Base-by-base conservation (phyloP, 257 asterid species). In the Capsicum pubescens region DNA sequence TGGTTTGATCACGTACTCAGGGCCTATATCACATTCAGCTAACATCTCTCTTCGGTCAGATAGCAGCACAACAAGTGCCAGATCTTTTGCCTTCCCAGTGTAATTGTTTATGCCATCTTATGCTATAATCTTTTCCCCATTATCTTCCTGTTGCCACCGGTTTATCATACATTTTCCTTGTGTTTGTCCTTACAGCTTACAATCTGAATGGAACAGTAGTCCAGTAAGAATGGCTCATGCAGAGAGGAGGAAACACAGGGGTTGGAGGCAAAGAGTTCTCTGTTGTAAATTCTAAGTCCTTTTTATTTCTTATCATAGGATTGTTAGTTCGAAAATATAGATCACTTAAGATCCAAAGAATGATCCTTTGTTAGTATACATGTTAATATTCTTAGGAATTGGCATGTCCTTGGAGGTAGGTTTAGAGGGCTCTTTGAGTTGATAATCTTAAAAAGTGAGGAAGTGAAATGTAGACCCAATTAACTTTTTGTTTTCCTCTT, bases 201-300 rank as follows among this genome's bases (percentile, higher is more conserved):
- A 91, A 68, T 61, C 91, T 6, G 98, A 97, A 86, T 97, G 98
- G 98, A 92, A 90, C 84, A 92, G 98, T 91, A 97, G 98, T 82
- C 99, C 98, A 3, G 98, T 91, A 19, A 88, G 97, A 84, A 97
- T 97, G 98, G 91, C 84, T 10, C 89, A 92, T 85, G 94, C 97
- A 2, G 97, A 94, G 36, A 66, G 92, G 86, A 90, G 91, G 82
- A 94, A 91, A 82, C 94, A 90, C 59, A 88, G 84, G 87, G 89
- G 95, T 17, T 95, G 98, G 98, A 91, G 88, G 86, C 91, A 91
- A 66, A 93, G 97, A 52, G 85, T 97, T 80, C 92, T 93, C 71
- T 97, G 99, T 93, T 97, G 97, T 92, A 93, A 91, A 93, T 93
- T 93, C 93, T 94, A 82, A 92, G 79, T 69, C 81, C 72, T 86